Base-by-base conservation (phyloP, 2,329 filamentous ascomycete species). In the Alternaria brassicae region DNA sequence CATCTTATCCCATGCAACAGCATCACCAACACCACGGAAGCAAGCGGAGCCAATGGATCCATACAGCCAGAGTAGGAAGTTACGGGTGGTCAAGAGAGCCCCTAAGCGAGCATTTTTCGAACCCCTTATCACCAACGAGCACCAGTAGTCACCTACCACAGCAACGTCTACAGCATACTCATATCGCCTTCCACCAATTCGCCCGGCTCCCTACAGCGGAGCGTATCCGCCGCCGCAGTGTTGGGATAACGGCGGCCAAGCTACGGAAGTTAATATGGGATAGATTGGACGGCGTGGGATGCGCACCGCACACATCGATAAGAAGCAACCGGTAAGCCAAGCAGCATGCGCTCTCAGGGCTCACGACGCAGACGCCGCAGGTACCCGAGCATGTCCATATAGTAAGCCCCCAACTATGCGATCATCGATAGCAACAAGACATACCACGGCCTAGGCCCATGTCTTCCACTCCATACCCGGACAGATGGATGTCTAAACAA, bases 201-300 rank as follows among this genome's bases (percentile, higher is more conserved):
- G 51, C 28, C 12, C 40, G 51, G 42, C 27, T n/a, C 41, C 10
- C 15, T 34, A 17, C 34, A 39, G 6, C 27, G 37, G 10, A 53
- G 19, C 36, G 17, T 40, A 41, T 37, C 27, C 45, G 37, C 37
- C 10, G 39, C 53, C 23, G 19, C 12, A 40, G 48, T n/a, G 12
- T 30, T 32, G 40, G 27, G 28, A 30, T 9, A 15, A 17, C n/a
- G 27, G 40, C 52, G 40, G 41, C 36, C 28, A 53, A 60, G 52
- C 27, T 37, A 44, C 48, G 52, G 53, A 57, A 49, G 27, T 53
- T 60, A 57, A 60, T 60, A 17, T 50, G 25, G 34, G 10, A 13
- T 53, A 49, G 39, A 60, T 57, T 42, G 39, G 30, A 48, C 28
- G 56, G 36, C 51, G 44, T 49, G 56, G 50, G 34, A 47, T 54